Evolutionary conservation across 2,329 filamentous ascomycete species (phyloP), one percentile per base, ranked within the genome.

Genomic region (Cladophialophora exuberans): DNA sequence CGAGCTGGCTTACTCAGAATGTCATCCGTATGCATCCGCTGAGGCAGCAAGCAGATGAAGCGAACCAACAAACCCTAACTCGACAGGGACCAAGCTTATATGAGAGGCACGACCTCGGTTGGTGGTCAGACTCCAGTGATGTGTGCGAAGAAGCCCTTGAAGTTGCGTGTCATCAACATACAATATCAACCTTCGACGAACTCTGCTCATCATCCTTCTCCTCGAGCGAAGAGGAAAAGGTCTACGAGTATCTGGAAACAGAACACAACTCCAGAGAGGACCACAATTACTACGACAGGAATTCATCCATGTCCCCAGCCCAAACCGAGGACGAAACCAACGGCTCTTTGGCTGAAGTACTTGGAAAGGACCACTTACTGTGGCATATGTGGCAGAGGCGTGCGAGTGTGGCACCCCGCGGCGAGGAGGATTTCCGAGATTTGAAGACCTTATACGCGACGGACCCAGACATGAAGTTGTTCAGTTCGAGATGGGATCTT

Each of bases 1-100:
- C 33, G 13, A 42, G 13, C 31, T 53, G 44, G 58, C 58, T 61
- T 57, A 58, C 58, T 58, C 58, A 61, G 52, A 47, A 58, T 54
- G 30, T 58, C 52, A 58, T 56, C 58, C 58, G 58, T 49, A 53
- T 47, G 55, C 58, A 58, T 61, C 58, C 58, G 58, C 58, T 58
- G 54, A 61, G 36, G 52, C 54, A 60, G 53, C 57, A 54, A 44
- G 30, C 46, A 38, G 17, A 39, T 35, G 38, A 52, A 43, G 41
- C 22, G 30, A 33, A 44, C 45, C 42, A 26, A 36, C 6, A 36
- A 28, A 28, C 39, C 28, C 18, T 17, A 20, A 10, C 43, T 23
- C 25, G 26, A 25, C 31, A 35, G 30, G 22, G 42, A 17, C 26
- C 38, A 26, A 42, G 51, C 33, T 41, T 54, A 47, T 51, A 48